Evolutionary conservation across 768 basidiomycete genomes (phyloP).

Genomic region (Amanita pseudoporphyria): DNA sequence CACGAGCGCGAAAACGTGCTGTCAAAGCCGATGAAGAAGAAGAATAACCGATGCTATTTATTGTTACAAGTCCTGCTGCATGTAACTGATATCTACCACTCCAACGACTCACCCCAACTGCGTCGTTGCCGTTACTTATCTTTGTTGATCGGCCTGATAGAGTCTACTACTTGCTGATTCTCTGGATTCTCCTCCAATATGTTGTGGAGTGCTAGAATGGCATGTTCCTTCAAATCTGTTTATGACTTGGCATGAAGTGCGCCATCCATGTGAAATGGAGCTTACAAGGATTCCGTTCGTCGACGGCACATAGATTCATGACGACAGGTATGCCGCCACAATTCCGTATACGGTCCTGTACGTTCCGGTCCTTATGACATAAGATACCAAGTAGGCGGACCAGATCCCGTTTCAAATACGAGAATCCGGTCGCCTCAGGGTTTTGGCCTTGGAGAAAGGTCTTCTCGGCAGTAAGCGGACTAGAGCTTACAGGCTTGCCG

Average conservation of each 20-base stretch:
- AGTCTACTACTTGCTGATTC: slow-evolving; percentile 73
- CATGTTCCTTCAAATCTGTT: slow-evolving; percentile 85
- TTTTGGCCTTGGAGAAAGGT: background rate
- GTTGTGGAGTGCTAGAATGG: slow-evolving; percentile 76
- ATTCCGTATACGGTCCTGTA: slow-evolving; percentile 66
- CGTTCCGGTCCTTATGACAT: slow-evolving; percentile 48
- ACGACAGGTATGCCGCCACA: slow-evolving; percentile 73
- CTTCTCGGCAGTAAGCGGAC: slow-evolving; percentile 18
- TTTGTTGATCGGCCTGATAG: slow-evolving; percentile 52
- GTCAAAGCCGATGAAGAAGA: slow-evolving; percentile 59
- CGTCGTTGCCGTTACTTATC: slow-evolving; percentile 15
- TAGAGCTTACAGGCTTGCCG: slow-evolving; percentile 43
- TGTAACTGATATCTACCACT: background rate
- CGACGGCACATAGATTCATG: slow-evolving; percentile 83
- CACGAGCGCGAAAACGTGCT: slow-evolving; percentile 46
- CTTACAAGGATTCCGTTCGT: slow-evolving; percentile 91
- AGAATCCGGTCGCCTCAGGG: slow-evolving; percentile 50
- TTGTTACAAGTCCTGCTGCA: background rate
- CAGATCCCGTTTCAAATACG: slow-evolving; percentile 81
- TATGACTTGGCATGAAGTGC: slow-evolving; percentile 8
- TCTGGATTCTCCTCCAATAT: slow-evolving; percentile 66
- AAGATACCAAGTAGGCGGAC: slow-evolving; percentile 82
- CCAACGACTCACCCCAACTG: too few species aligned
- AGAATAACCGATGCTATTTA: slow-evolving; percentile 15
- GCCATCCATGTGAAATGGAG: slow-evolving; percentile 15